Conservation (phyloP, 441 rosid genomes). For the Gossypium lobatum region DNA sequence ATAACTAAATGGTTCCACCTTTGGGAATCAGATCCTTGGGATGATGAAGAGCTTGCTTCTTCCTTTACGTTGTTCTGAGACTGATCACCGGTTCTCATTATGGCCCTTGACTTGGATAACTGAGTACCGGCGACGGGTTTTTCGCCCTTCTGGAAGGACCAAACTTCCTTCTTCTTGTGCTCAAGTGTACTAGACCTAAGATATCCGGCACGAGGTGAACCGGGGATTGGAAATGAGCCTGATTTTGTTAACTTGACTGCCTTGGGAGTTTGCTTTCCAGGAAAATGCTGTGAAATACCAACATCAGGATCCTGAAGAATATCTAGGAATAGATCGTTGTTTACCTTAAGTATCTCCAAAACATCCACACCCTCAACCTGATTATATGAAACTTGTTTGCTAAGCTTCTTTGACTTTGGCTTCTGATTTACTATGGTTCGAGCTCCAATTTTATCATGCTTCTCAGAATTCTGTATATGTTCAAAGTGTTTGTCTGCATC, state of each 20-base stretch:
- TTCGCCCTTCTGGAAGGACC: conserved; percentile 44
- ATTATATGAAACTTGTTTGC: conserved; percentile 19
- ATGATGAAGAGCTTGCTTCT: conserved; percentile 20
- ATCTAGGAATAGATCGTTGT: conserved; percentile 49
- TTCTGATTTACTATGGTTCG: conserved; percentile 12
- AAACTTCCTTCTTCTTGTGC: conserved; percentile 64
- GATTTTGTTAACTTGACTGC: conserved; percentile 47
- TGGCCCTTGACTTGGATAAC: conserved; percentile 19
- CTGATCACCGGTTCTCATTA: conserved; percentile 5
- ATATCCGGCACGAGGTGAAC: conserved; percentile 22
- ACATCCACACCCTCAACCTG: conserved; percentile 48
- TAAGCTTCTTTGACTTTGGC: conserved; percentile 18
- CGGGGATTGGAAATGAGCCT: conserved; percentile 67
- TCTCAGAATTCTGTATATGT: background rate
- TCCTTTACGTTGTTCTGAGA: conserved; percentile 4
- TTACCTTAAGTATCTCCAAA: conserved; percentile 45
- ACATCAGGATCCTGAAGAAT: conserved; percentile 38
- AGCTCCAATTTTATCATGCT: conserved; percentile 8
- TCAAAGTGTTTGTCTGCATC: conserved; percentile 1
- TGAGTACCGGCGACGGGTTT: conserved; percentile 18
- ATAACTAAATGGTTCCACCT: conserved; percentile 45
- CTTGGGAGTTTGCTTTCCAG: conserved; percentile 26
- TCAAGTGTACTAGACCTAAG: conserved; percentile 51
- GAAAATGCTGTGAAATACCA: conserved; percentile 23
- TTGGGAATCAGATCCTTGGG: conserved; percentile 25